phyloP scores from a whole-genome alignment of 140 eudicot species.

The Oenanthe javanica region DNA sequence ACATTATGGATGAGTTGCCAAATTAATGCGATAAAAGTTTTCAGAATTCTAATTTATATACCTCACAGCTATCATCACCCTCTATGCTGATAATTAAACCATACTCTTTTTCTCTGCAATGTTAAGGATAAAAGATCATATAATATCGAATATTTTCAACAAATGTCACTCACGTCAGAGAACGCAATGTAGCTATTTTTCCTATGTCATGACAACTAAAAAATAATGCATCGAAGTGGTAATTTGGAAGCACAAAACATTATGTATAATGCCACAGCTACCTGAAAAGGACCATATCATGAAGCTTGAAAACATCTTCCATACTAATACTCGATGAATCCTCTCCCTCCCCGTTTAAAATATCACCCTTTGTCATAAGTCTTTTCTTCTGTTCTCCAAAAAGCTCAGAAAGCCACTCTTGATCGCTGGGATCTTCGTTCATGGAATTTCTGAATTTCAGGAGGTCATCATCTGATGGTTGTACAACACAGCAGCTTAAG shows the following conservation, averaged over 20 bases:
- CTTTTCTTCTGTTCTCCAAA: conserved; percentile 62
- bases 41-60: conserved; percentile 14
- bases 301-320: conserved; percentile 46
- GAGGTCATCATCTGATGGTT: conserved; percentile 73
- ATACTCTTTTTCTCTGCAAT: conserved; percentile 68
- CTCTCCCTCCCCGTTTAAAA: conserved; percentile 61
- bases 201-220: background rate
- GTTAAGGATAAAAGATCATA: conserved; percentile 4
- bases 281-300: conserved; percentile 81
- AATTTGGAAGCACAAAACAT: background rate
- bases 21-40: background rate
- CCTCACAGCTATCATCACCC: conserved; percentile 73
- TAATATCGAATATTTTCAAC: background rate
- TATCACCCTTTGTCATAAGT: conserved; percentile 19
- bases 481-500: conserved; percentile 56
- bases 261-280: conserved; percentile 11
- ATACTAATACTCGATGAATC: conserved; percentile 43
- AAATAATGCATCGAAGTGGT: background rate
- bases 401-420: conserved; percentile 72
- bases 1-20: background rate
- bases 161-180: background rate
- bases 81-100: conserved; percentile 71
- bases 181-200: background rate
- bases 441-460: conserved; percentile 54
- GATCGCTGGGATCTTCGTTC: conserved; percentile 51